Percentiles rank a stretch among this genome's conserved stretches.
These are phyloP conservation scores for Leavenworthia alabamica DNA, from an alignment of 345 rosid genomes.

Conservation along the genomic window DNA sequence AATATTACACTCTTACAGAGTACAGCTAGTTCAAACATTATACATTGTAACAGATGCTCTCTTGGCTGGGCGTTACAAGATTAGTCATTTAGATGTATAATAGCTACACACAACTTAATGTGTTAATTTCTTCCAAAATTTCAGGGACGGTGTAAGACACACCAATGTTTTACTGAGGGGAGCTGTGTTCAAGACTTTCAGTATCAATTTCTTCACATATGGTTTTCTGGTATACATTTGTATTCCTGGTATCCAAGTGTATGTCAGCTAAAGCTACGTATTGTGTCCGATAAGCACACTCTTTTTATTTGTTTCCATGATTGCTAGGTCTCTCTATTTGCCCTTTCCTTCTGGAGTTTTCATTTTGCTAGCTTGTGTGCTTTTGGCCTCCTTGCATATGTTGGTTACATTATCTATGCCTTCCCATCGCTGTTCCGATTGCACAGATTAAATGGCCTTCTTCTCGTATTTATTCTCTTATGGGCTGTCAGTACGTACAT, in stretches of 20 bases:
- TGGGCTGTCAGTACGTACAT: conserved; percentile 97
- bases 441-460: conserved; percentile 88
- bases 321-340: conserved; percentile 83
- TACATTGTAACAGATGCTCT: conserved; percentile 2
- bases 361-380: conserved; percentile 96
- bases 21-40: conserved; percentile 5
- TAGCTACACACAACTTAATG: not conserved
- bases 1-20: conserved; percentile 1
- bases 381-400: conserved; percentile 90
- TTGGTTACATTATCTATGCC: conserved; percentile 84
- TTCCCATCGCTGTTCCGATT: conserved; percentile 87
- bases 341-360: conserved; percentile 94
- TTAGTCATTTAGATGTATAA: not conserved
- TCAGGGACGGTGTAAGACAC: conserved; percentile 91
- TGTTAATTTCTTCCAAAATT: conserved; percentile 19
- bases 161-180: conserved; percentile 83
- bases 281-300: conserved; percentile 10
- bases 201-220: conserved; percentile 96
- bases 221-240: conserved; percentile 83
- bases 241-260: conserved; percentile 8
- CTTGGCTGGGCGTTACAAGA: conserved; percentile 7
- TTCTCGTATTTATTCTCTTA: conserved; percentile 89
- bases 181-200: conserved; percentile 86
- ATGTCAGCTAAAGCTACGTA: conserved; percentile 16
- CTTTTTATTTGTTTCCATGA: conserved; percentile 13